Evolutionary conservation across 2,329 filamentous ascomycete genomes (phyloP), one percentile per base, ranked within the genome.

Genomic region (Neonectria magnoliae): DNA sequence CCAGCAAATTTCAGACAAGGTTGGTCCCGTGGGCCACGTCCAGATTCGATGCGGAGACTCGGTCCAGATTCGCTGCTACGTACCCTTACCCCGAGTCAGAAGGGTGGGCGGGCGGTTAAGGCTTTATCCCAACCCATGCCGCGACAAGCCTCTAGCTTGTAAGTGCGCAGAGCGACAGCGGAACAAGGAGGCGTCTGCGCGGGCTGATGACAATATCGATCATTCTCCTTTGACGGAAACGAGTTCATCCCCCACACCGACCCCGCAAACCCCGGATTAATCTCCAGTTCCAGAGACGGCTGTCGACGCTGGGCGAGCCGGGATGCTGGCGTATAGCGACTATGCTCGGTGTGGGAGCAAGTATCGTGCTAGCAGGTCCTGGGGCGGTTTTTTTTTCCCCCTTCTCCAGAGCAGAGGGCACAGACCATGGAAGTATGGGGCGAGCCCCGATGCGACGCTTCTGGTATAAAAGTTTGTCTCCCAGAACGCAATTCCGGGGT

Each of bases 191-290:
- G 22, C 45, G 44, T 29, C 48, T 18, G 42, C 51, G 59, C 56
- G 55, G 59, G 57, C 47, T 60, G 67, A 70, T 64, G 60, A 66
- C 62, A 68, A 68, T 65, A 36, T 62, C 41, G 36, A 60, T 65
- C 57, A 63, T 50, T 58, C 59, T 65, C 53, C 57, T 68, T 68
- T 29, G 62, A 62, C 70, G 72, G 72, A 74, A 71, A 62, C 65
- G 53, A 69, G 59, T 74, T 74, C 72, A 71, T 73, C 72, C 72
- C 72, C 72, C 72, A 66, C 72, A 73, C 60, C 61, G 61, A 71
- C 72, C 72, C 72, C 68, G 70, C 71, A 73, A 73, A 72, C 72
- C 72, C 72, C 65, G 69, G 73, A 70, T 73, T 45, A 25, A 54
- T 61, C 70, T 64, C 66, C 58, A 68, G 41, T 57, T 60, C 50